phyloP scores from a whole-genome alignment of 2,329 filamentous ascomycete species.

The Fusarium sp. region DNA sequence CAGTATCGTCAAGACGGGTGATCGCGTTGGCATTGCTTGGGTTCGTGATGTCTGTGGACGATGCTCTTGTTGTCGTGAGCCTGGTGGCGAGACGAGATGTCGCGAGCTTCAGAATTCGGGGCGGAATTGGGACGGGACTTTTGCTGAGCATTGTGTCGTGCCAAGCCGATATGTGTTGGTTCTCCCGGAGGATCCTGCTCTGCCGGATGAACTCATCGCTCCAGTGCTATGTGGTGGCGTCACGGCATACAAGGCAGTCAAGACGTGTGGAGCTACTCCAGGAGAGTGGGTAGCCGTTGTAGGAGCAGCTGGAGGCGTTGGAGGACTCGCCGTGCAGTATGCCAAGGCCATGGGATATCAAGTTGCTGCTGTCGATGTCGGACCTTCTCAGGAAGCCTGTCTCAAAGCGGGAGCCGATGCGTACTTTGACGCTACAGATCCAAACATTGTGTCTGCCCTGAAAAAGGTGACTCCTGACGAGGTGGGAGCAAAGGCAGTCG shows the following conservation, averaged over 20 bases:
- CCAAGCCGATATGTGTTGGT: conserved; percentile 50
- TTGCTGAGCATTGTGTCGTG: conserved; percentile 53
- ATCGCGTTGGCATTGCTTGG: conserved; percentile 34
- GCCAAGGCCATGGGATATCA: conserved; percentile 57
- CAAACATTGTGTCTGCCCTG: neutral
- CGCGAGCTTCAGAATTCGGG: conserved; percentile 49
- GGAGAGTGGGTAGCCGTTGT: conserved; percentile 53
- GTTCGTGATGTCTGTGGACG: conserved; percentile 46
- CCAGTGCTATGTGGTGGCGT: conserved; percentile 58
- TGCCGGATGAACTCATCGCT: conserved; percentile 51
- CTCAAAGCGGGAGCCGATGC: conserved; percentile 49
- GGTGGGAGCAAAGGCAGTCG: conserved; percentile 39
- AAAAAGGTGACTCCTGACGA: neutral
- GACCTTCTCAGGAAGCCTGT: conserved; percentile 46
- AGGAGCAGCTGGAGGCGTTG: conserved; percentile 56
- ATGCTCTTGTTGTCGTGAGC: conserved; percentile 51
- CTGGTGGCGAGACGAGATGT: conserved; percentile 52
- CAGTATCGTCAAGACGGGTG: neutral
- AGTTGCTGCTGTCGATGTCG: conserved; percentile 54
- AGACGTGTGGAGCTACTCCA: conserved; percentile 44
- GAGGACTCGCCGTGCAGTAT: conserved; percentile 53
- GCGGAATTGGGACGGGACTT: conserved; percentile 51
- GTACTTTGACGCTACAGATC: conserved; percentile 49
- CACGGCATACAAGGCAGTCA: conserved; percentile 57
- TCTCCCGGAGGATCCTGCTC: conserved; percentile 38